phyloP scores from a whole-genome alignment of 495 filamentous ascomycete species.

The Penicillium roqueforti region DNA sequence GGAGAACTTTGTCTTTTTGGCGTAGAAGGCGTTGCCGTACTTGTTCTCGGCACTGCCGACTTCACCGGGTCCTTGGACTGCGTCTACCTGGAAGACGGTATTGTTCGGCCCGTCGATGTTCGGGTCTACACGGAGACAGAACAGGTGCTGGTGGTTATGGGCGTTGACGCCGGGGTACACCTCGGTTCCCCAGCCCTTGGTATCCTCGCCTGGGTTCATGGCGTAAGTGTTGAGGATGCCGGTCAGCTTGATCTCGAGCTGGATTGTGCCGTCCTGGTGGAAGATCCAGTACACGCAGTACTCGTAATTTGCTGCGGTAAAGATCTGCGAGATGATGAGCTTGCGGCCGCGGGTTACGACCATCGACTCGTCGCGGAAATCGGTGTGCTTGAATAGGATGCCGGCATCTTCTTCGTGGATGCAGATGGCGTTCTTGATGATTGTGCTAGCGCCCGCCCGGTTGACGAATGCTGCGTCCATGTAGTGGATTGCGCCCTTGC shows the following conservation, averaged over 20 bases:
- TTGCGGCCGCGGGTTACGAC: constrained; percentile 86
- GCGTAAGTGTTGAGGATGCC: constrained; percentile 93
- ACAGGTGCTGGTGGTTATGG: constrained; percentile 90
- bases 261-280: constrained; percentile 89
- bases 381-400: constrained; percentile 93
- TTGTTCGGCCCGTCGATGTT: constrained; percentile 86
- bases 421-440: constrained; percentile 94
- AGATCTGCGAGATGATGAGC: constrained; percentile 85
- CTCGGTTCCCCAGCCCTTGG: constrained; percentile 85
- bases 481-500: constrained; percentile 93
- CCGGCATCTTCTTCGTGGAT: constrained; percentile 95
- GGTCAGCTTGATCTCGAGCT: constrained; percentile 92
- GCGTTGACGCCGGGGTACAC: constrained; percentile 83
- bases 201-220: constrained; percentile 79
- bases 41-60: constrained; percentile 79
- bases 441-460: constrained; percentile 66
- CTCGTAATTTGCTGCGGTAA: constrained; percentile 97
- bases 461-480: constrained; percentile 83
- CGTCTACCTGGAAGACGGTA: constrained; percentile 81
- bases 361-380: constrained; percentile 86
- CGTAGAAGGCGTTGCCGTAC: constrained; percentile 93
- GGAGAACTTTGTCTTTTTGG: constrained; percentile 76
- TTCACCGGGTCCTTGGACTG: constrained; percentile 57
- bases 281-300: constrained; percentile 95
- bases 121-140: constrained; percentile 86